A percentile compares a stretch with the other conserved stretches of the same genome.
These are phyloP conservation scores for Lichenothelia convexa DNA, from an alignment of 495 filamentous ascomycete genomes.

Conservation along the genomic window DNA sequence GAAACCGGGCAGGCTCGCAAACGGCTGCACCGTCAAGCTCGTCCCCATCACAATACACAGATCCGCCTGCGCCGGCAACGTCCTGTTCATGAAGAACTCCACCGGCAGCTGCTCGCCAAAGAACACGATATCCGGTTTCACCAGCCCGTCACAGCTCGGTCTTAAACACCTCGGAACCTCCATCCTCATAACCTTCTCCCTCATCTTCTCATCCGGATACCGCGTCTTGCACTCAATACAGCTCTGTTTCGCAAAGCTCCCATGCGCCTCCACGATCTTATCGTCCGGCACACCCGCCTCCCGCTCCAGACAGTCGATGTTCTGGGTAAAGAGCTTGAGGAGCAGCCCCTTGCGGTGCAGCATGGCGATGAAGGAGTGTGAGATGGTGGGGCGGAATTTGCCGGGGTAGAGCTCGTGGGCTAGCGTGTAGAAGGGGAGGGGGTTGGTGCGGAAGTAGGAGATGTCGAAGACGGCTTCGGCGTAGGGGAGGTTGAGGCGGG, in stretches of 20 bases:
- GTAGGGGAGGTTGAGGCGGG: slow-evolving; percentile 63
- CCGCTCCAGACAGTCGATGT: slow-evolving; percentile 89
- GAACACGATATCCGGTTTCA: slow-evolving; percentile 97
- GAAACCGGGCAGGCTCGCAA: slow-evolving; percentile 57
- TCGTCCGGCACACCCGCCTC: slow-evolving; percentile 66
- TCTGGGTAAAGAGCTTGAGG: slow-evolving; percentile 83
- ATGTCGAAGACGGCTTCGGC: slow-evolving; percentile 75
- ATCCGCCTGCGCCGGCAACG: slow-evolving; percentile 45
- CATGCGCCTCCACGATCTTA: slow-evolving; percentile 82
- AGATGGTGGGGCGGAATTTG: slow-evolving; percentile 69
- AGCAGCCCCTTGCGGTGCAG: slow-evolving; percentile 61
- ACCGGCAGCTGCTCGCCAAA: slow-evolving; percentile 62
- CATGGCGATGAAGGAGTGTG: slow-evolving; percentile 59
- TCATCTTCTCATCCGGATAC: slow-evolving; percentile 59
- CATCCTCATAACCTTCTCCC: slow-evolving; percentile 37
- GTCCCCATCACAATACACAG: slow-evolving; percentile 83
- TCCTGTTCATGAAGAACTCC: slow-evolving; percentile 42
- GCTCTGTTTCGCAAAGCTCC: slow-evolving; percentile 73
- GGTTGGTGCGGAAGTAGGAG: slow-evolving; percentile 64
- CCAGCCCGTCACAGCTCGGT: slow-evolving; percentile 50
- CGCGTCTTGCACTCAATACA: slow-evolving; percentile 71
- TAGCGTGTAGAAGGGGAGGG: slow-evolving; percentile 76
- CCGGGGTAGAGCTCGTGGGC: slow-evolving; percentile 86
- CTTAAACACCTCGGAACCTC: slow-evolving; percentile 48
- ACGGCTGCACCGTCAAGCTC: slow-evolving; percentile 74